Base-by-base conservation (phyloP, 306 rosid genomes). In the Purshia tridentata region DNA sequence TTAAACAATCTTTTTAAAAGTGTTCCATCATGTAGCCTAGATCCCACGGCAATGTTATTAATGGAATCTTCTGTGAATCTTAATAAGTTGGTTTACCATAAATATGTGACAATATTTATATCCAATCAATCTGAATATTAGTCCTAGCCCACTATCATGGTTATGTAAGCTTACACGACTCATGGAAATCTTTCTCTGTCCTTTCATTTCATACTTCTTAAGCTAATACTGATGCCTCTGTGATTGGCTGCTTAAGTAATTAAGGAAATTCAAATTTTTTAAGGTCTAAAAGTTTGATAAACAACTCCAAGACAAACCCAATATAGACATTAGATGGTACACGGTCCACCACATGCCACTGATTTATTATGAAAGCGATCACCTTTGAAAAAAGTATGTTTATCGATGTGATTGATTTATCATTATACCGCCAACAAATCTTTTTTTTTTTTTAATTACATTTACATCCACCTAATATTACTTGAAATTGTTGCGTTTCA, bases 231-330 rank as follows among this genome's bases (percentile, higher is more conserved):
- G 35, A 29, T 29, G 35, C 35, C 35, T 29, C 35, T 29, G 35
- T 29, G 35, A 29, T 29, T 29, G 80, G 83, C 75, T 56, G 82
- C 76, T 72, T 75, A 65, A 49, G 74, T 65, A 37, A 80, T 47
- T 73, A 69, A 46, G 29, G 44, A 72, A 69, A 41, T 6, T 4
- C 39, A 62, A 58, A 20, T 0, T 0, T 54, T 72, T 89, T 76
- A 71, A 77, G 80, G 88, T 86, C 88, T 54, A 83, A 79, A 15
- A 61, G 92, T 88, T 88, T 77, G 98, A 85, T 82, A 58, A 86
- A 85, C 96, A 77, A 86, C 88, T 86, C 69, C 48, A 72, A 62
- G 70, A 65, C 70, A 67, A 56, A 52, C 64, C 48, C 80, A 57
- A 65, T 63, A 59, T 35, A 71, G 15, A 80, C 64, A 74, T 76